Conservation (phyloP, 2,329 filamentous ascomycete genomes). For the Colletotrichum sojae region DNA sequence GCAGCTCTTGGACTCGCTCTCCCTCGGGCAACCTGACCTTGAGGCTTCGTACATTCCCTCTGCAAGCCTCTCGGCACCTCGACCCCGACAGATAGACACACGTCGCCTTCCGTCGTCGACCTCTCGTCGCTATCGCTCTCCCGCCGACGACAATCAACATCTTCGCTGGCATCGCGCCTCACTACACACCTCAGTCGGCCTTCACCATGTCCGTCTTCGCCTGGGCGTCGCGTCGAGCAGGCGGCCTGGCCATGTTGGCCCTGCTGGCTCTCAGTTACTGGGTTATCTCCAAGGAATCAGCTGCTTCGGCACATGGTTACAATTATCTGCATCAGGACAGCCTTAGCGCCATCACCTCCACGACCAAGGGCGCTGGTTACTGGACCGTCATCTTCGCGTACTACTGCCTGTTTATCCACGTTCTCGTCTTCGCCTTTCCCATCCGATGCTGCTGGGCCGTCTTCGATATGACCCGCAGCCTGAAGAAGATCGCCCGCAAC, state of each 20-base stretch:
- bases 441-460: slow-evolving; percentile 74
- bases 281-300: slow-evolving; percentile 67
- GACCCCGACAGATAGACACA: slow-evolving; percentile 27
- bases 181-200: slow-evolving; percentile 25
- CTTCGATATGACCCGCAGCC: slow-evolving; percentile 67
- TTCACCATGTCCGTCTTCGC: slow-evolving; percentile 65
- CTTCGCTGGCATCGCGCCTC: slow-evolving; percentile 28
- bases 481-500: slow-evolving; percentile 62
- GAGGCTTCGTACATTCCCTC: slow-evolving; percentile 23
- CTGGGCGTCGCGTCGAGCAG: slow-evolving; percentile 68
- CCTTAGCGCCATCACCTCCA: slow-evolving; percentile 50
- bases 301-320: slow-evolving; percentile 59
- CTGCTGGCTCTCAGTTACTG: slow-evolving; percentile 66
- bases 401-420: slow-evolving; percentile 76
- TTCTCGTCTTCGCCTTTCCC: slow-evolving; percentile 75
- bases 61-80: slow-evolving; percentile 20
- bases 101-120: slow-evolving; percentile 32
- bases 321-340: slow-evolving; percentile 58
- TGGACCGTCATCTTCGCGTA: slow-evolving; percentile 72
- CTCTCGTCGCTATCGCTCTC: slow-evolving; percentile 17
- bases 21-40: slow-evolving; percentile 26
- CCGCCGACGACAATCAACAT: slow-evolving; percentile 5
- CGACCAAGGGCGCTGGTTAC: slow-evolving; percentile 59
- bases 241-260: slow-evolving; percentile 68
- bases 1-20: slow-evolving; percentile 34